phyloP scores from a whole-genome alignment of 192 early-diverging fungal species.

The Backusella australiensis region DNA sequence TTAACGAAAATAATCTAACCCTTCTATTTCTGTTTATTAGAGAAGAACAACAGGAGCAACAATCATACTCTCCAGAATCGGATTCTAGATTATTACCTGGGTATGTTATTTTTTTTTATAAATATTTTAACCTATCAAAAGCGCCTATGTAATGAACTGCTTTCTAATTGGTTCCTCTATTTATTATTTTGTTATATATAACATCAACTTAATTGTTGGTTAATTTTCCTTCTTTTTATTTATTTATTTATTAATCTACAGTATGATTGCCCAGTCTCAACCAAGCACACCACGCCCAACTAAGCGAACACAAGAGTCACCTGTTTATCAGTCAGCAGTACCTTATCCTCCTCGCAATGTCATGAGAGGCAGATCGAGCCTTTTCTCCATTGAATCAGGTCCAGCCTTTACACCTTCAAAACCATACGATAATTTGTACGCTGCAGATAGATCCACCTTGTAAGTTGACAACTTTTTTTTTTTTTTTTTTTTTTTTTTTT shows the following conservation, averaged over 20 bases:
- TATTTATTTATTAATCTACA: not conserved
- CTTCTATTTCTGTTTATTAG: conserved; percentile 1
- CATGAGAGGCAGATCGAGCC: conserved; percentile 4
- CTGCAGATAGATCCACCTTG: conserved; percentile 15
- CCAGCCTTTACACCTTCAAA: conserved; percentile 19
- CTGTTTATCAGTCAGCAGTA: not conserved
- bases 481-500: too few relatives aligned
- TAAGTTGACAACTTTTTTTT: conserved; percentile 6
- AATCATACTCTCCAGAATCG: not conserved
- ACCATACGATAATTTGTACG: conserved; percentile 20
- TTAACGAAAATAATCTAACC: not conserved
- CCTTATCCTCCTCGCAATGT: not conserved
- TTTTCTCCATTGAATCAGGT: conserved; percentile 8
- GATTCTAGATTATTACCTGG: conserved; percentile 16
- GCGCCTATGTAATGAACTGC: not conserved
- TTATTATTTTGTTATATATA: not conserved
- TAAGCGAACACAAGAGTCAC: not conserved
- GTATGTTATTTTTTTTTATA: conserved; percentile 11
- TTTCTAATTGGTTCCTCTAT: conserved; percentile 1
- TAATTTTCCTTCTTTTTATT: not conserved
- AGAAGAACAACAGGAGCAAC: not conserved
- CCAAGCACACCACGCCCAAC: conserved; percentile 28
- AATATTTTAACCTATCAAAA: not conserved
- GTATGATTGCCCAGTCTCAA: conserved; percentile 25
- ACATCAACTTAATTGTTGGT: not conserved